phyloP scores from a whole-genome alignment of 768 basidiomycete genomes.

The Pisolithus marmoratus region DNA sequence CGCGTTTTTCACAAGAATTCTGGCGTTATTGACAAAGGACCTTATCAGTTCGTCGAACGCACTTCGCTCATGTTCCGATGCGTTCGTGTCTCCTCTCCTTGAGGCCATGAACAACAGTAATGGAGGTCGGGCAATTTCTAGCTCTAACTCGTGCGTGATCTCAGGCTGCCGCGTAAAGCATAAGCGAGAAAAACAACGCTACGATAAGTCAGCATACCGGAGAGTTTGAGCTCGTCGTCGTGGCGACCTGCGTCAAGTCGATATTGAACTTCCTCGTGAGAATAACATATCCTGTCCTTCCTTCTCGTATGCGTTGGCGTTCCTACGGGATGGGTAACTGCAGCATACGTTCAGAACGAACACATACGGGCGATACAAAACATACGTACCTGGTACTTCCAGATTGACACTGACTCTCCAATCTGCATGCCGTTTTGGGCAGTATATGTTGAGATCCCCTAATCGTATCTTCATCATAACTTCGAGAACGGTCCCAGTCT shows the following conservation, averaged over 20 bases:
- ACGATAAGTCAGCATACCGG: constrained; percentile 38
- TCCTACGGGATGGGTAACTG: constrained; percentile 67
- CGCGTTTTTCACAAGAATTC: constrained; percentile 82
- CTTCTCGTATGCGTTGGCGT: constrained; percentile 53
- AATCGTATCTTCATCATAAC: constrained; percentile 77
- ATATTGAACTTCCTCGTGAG: constrained; percentile 90
- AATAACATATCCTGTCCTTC: constrained; percentile 91
- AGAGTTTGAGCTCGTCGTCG: constrained; percentile 39
- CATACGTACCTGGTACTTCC: constrained; percentile 75
- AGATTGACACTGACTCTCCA: constrained; percentile 91
- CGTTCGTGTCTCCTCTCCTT: constrained; percentile 57
- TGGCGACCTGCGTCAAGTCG: constrained; percentile 89
- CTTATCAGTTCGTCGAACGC: constrained; percentile 90
- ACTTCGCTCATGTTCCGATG: constrained; percentile 56
- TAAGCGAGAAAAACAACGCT: constrained; percentile 3
- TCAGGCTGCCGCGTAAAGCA: constrained; percentile 38
- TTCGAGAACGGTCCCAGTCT: constrained; percentile 56
- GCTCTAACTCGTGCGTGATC: constrained; percentile 79
- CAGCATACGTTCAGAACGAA: background rate
- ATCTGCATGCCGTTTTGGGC: constrained; percentile 78
- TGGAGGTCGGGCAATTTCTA: constrained; percentile 75
- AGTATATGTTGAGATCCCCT: constrained; percentile 82
- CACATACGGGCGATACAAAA: background rate
- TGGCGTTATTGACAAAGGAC: constrained; percentile 88
- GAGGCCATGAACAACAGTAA: constrained; percentile 66